A percentile compares a stretch with the other conserved stretches of the same genome.
Conservation (phyloP, 148 eudicot species). For the Camellia lanceoleosa region DNA sequence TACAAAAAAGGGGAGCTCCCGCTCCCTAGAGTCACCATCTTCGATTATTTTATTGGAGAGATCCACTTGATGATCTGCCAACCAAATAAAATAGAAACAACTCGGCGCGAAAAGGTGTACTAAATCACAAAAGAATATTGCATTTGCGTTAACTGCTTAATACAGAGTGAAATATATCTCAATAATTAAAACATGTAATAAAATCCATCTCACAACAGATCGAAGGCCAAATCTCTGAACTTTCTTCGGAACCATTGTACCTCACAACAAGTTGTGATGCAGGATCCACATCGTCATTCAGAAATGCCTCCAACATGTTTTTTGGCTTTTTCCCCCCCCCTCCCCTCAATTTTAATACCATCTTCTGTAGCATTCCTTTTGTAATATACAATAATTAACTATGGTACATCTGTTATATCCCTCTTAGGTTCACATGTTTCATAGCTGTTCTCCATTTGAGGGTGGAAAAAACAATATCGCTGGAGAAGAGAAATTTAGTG, state of each 20-base stretch:
- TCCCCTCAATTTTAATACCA: conserved; percentile 34
- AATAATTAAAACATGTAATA: background rate
- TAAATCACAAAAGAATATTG: background rate
- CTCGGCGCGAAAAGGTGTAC: conserved; percentile 7
- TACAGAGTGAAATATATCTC: background rate
- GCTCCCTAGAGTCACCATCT: conserved; percentile 87
- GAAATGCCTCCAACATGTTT: conserved; percentile 46
- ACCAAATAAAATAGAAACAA: conserved; percentile 2
- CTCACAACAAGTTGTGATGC: conserved; percentile 82
- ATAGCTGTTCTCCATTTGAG: conserved; percentile 66
- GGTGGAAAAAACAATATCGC: conserved; percentile 70
- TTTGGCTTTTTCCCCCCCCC: conserved; percentile 47
- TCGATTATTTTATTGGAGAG: conserved; percentile 71
- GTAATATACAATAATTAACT: conserved; percentile 73
- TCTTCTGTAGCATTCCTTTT: conserved; percentile 62
- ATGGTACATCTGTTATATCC: conserved; percentile 59
- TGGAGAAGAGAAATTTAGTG: conserved; percentile 31
- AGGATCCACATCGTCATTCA: conserved; percentile 66
- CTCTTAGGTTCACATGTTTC: conserved; percentile 88
- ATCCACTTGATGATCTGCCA: conserved; percentile 83
- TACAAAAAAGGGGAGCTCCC: conserved; percentile 92
- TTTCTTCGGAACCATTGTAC: conserved; percentile 72
- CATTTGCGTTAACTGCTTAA: background rate
- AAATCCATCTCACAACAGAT: background rate
- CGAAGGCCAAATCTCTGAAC: conserved; percentile 50